phyloP scores from a whole-genome alignment of 768 basidiomycete species.

The Paxillus involutus region DNA sequence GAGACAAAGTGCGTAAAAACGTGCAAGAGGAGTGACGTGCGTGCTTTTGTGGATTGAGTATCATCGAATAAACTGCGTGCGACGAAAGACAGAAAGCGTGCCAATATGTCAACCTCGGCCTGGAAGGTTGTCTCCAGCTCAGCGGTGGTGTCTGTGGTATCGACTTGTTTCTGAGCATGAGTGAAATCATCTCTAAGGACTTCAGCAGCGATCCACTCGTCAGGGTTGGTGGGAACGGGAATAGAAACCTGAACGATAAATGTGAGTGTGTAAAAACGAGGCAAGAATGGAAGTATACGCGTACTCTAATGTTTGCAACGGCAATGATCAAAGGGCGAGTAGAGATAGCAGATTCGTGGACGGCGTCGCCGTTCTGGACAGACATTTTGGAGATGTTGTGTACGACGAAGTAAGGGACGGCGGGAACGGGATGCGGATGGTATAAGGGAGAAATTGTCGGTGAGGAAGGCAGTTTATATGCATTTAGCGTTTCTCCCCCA shows the following conservation, averaged over 20 bases:
- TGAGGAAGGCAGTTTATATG: conserved; percentile 5
- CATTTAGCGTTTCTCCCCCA: conserved; percentile 19
- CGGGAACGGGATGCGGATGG: conserved; percentile 2
- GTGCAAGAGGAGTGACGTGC: conserved; percentile 68
- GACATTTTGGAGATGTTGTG: conserved; percentile 30
- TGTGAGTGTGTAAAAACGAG: conserved; percentile 1
- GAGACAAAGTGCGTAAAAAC: conserved; percentile 77
- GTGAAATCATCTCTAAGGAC: conserved; percentile 87
- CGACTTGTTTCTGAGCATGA: conserved; percentile 58
- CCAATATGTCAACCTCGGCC: conserved; percentile 74
- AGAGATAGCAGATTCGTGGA: conserved; percentile 28
- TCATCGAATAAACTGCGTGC: conserved; percentile 61
- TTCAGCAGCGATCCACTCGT: conserved; percentile 93
- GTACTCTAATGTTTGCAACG: conserved; percentile 34
- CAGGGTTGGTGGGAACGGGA: conserved; percentile 75
- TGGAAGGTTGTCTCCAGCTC: conserved; percentile 57
- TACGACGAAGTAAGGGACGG: conserved; percentile 5
- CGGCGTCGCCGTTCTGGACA: conserved; percentile 29
- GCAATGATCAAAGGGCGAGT: conserved; percentile 37
- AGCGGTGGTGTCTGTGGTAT: conserved; percentile 52
- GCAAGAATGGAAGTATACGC: conserved; percentile 16
- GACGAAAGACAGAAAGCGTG: conserved; percentile 80
- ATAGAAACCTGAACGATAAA: conserved; percentile 63
- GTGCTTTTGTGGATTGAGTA: conserved; percentile 49
- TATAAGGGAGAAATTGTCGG: conserved; percentile 5